phyloP scores from a whole-genome alignment of 2,329 filamentous ascomycete species.

The Calonectria naviculata region DNA sequence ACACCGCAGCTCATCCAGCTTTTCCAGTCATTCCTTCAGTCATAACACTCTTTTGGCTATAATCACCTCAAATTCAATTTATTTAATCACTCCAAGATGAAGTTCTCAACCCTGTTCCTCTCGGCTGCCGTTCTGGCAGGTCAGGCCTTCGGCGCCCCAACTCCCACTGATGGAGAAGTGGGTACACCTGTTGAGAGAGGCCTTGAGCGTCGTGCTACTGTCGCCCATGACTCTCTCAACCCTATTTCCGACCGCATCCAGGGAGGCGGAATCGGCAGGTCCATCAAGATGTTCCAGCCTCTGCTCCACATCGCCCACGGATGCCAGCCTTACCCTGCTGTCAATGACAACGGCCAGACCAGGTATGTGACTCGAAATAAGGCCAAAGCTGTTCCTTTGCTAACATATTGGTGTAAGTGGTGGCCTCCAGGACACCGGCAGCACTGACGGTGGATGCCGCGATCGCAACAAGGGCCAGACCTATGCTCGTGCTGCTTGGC shows the following conservation, averaged over 20 bases:
- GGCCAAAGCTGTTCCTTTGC: background rate
- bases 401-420: slow-evolving; percentile 36
- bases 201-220: slow-evolving; percentile 28
- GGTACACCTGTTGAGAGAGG: background rate
- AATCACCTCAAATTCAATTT: background rate
- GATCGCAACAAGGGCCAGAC: slow-evolving; percentile 48
- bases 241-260: slow-evolving; percentile 40
- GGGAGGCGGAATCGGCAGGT: slow-evolving; percentile 31
- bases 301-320: slow-evolving; percentile 61
- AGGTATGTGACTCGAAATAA: slow-evolving; percentile 54
- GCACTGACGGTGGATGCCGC: slow-evolving; percentile 43
- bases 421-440: slow-evolving; percentile 46
- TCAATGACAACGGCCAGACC: slow-evolving; percentile 66
- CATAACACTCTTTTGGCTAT: background rate
- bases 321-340: slow-evolving; percentile 71
- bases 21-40: background rate
- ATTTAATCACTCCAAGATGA: background rate
- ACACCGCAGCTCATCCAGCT: background rate
- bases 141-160: background rate
- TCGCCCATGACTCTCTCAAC: slow-evolving; percentile 40
- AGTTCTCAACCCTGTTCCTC: background rate
- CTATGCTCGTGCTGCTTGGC: slow-evolving; percentile 46
- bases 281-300: slow-evolving; percentile 45
- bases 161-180: background rate
- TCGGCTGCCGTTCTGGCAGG: background rate